Base-by-base conservation (phyloP, 2,329 filamentous ascomycete species). In the Fusarium abutilonis region DNA sequence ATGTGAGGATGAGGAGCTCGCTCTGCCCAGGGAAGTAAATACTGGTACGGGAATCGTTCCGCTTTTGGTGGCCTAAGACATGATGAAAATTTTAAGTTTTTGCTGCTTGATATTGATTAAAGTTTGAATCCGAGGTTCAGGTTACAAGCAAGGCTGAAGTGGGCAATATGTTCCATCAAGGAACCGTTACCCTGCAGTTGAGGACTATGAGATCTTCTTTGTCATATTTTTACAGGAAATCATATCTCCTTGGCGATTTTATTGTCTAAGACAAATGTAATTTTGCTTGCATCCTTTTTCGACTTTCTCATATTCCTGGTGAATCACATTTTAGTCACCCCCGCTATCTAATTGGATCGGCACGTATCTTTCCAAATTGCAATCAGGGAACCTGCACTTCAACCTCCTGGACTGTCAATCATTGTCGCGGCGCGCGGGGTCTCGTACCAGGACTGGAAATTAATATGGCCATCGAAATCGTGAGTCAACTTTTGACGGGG, bases 261-360 rank as follows among this genome's bases (percentile, higher is more conserved):
- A 9, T 35, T 40, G 42, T 43, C 32, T 13, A 13, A 29, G 28
- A 39, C 23, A 38, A 28, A 10, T 34, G 6, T 13, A 29, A 15
- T 8, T 45, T 31, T 11, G 13, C 13, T 13, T n/a, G 31, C n/a
- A 31, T 28, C 9, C 13, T 36, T 34, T 15, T 28, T 28, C 17
- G 14, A 48, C 47, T 38, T 8, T 17, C 17, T 21, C 23, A 17
- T 23, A 11, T 11, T 38, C 32, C 42, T 15, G 34, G 29, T 34
- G 49, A 49, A 15, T 7, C 17, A 35, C 40, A 59, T 31, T 9
- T 36, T 17, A 15, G 32, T 39, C 14, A 28, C 13, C n/a, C 43
- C 19, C 14, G 4, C 21, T 19, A 13, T 35, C 54, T 46, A 40
- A 52, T 63, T 56, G 46, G 49, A 63, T 60, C 39, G 15, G 9